These are phyloP conservation scores for Cornus kousa DNA, from an alignment of 148 eudicot genomes.

Conservation along the genomic window DNA sequence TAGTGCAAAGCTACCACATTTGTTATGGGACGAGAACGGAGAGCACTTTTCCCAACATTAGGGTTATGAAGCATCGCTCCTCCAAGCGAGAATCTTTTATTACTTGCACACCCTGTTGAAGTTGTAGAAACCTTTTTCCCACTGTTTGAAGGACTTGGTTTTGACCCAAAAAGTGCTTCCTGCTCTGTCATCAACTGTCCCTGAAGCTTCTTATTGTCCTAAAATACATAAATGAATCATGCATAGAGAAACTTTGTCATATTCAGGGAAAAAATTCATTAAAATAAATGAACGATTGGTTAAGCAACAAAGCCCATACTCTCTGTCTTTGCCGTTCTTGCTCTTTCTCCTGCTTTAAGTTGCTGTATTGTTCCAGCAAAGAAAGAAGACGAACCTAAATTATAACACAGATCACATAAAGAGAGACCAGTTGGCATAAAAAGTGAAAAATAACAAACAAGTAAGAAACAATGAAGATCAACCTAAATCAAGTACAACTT, in stretches of 20 bases:
- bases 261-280: background rate
- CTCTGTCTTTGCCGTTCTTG: slow-evolving; percentile 67
- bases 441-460: background rate
- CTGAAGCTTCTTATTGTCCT: slow-evolving; percentile 81
- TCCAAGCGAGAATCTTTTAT: slow-evolving; percentile 48
- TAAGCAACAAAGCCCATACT: slow-evolving; percentile 32
- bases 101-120: slow-evolving; percentile 34
- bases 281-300: background rate
- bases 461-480: background rate
- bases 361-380: slow-evolving; percentile 69
- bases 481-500: background rate
- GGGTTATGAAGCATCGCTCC: slow-evolving; percentile 44
- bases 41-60: slow-evolving; percentile 31
- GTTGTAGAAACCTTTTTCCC: slow-evolving; percentile 46
- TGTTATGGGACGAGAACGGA: slow-evolving; percentile 30
- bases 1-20: slow-evolving; percentile 25
- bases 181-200: slow-evolving; percentile 71
- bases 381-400: slow-evolving; percentile 56
- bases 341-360: slow-evolving; percentile 67
- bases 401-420: background rate
- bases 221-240: slow-evolving; percentile 1
- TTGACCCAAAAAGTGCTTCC: slow-evolving; percentile 84
- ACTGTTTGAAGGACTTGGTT: slow-evolving; percentile 79
- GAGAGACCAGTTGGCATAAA: too few species aligned
- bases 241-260: background rate